Base-by-base conservation (phyloP, 2,329 filamentous ascomycete species). In the Penicillium corylophilum region DNA sequence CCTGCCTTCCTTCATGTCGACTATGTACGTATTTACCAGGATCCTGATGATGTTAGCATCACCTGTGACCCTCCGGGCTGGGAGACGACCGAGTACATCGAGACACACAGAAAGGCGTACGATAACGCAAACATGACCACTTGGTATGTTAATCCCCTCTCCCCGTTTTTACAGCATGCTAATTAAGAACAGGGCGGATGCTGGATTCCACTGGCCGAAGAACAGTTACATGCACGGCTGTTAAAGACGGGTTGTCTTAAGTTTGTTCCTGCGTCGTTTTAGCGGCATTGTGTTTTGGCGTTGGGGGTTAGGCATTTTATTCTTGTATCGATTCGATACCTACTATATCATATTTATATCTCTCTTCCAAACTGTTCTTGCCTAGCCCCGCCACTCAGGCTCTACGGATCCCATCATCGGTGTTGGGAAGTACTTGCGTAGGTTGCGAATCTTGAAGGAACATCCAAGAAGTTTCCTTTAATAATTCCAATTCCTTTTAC, bases 11-110 rank as follows among this genome's bases (percentile, higher is more conserved):
- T 88, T 79, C 77, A 84, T 2, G 75, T 89, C 51, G 86, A 89
- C 68, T 88, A 88, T 65, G 77, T 89, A 48, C 81, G 86, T 13
- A 86, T 89, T 45, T 89, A 88, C 63, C 85, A 88, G 67, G 81
- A 85, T 55, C 77, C 79, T 13, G 78, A 81, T 46, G 74, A 77
- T 12, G 75, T 79, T 61, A 77, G 77, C 35, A 63, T 87, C 44
- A 87, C 85, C 15, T 89, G 86, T 67, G 86, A 89, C 70, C 86
- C 86, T 2, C 74, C 76, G 0, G 85, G 81, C 0, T 89, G 84
- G 64, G 79, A 81, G 49, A 89, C 86, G 0, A 89, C 86, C 0
- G 64, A 77, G 1, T 89, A 89, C 67, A 89, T 89, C 65, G 73
- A 73, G 44, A 71, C 78, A 1, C 86, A 89, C 62, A 76, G 77